Conservation (phyloP, 1,139 yeast species). For the Hansenula sp. region DNA sequence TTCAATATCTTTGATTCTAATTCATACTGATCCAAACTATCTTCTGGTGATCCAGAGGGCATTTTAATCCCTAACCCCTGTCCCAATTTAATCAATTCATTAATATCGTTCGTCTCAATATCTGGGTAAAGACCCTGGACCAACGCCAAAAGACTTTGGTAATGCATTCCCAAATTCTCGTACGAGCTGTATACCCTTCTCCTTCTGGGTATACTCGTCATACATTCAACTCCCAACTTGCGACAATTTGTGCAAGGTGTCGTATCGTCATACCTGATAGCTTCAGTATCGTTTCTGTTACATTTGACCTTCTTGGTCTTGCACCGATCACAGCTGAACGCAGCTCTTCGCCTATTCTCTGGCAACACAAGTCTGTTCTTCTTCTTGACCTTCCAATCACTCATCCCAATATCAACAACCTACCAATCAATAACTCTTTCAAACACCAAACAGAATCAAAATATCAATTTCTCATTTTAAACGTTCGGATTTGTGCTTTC, state of each 20-base stretch:
- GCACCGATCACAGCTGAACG: constrained; percentile 44
- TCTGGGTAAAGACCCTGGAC: constrained; percentile 38
- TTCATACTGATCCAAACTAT: constrained; percentile 10
- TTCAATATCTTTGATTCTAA: constrained; percentile 19
- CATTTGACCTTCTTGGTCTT: constrained; percentile 41
- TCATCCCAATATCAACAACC: neutral
- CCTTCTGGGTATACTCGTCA: constrained; percentile 36
- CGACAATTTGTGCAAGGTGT: constrained; percentile 36
- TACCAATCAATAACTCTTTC: neutral
- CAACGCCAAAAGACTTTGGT: constrained; percentile 33
- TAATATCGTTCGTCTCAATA: constrained; percentile 35
- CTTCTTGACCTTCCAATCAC: constrained; percentile 5
- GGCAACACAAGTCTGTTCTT: constrained; percentile 31
- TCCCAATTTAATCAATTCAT: constrained; percentile 33
- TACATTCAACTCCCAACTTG: constrained; percentile 33
- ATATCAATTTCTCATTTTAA: too few relatives aligned
- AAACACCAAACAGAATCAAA: too few relatives aligned
- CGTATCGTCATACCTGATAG: constrained; percentile 27
- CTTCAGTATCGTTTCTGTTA: constrained; percentile 23
- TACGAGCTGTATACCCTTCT: constrained; percentile 33
- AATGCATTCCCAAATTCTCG: constrained; percentile 35
- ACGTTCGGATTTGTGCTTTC: too few relatives aligned
- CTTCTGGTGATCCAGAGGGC: constrained; percentile 24
- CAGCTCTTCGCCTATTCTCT: constrained; percentile 34
- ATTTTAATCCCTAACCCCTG: constrained; percentile 31